These are phyloP conservation scores for Rhodomyrtus psidioides DNA, from an alignment of 441 rosid genomes.

Conservation along the genomic window DNA sequence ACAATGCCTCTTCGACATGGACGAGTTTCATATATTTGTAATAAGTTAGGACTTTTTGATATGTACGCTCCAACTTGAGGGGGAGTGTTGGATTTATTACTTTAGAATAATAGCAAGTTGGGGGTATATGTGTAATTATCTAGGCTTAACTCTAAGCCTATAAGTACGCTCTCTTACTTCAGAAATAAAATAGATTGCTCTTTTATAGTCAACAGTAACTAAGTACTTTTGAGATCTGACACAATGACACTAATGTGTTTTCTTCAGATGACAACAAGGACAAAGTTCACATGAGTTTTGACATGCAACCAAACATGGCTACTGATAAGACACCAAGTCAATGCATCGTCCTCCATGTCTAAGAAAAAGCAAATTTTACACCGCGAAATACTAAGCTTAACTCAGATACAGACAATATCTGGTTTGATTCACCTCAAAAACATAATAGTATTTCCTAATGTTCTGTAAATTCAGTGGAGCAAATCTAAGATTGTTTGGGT, in stretches of 20 bases:
- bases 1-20: too few species aligned
- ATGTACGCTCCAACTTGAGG: too few species aligned
- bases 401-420: not conserved
- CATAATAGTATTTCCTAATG: not conserved
- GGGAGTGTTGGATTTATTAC: too few species aligned
- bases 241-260: not conserved
- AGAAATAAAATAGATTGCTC: too few species aligned
- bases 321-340: not conserved
- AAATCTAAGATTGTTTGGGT: not conserved
- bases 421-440: not conserved
- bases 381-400: not conserved
- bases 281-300: not conserved
- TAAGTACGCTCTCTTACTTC: too few species aligned
- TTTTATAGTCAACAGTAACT: too few species aligned
- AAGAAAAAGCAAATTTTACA: not conserved
- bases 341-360: not conserved
- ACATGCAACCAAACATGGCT: not conserved
- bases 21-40: too few species aligned
- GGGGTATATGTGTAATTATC: too few species aligned
- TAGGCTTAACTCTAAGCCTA: too few species aligned
- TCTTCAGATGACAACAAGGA: not conserved
- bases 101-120: too few species aligned
- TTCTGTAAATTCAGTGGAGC: not conserved
- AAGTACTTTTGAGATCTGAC: not conserved
- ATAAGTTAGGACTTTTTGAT: too few species aligned